Evolutionary conservation across 768 basidiomycete species (phyloP).

Genomic region (Amanita pallidorosea): DNA sequence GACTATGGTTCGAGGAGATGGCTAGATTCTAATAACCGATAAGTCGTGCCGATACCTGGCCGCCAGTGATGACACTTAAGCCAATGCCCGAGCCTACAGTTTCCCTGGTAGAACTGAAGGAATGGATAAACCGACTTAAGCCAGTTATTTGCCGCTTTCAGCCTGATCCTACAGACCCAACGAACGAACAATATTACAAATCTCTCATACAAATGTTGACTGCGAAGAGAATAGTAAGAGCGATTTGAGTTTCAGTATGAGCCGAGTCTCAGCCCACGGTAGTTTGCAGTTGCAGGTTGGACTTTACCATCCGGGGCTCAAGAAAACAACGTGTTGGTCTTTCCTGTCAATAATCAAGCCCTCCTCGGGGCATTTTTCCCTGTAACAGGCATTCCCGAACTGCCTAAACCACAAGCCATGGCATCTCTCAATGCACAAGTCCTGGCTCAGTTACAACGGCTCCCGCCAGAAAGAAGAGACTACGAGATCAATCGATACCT

Average conservation of each 20-base stretch:
- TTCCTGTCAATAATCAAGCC: conserved; percentile 20
- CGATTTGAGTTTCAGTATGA: neutral
- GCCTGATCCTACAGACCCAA: conserved; percentile 14
- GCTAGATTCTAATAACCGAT: neutral
- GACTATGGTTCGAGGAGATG: conserved; percentile 9
- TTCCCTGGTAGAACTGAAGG: conserved; percentile 25
- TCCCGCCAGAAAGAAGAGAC: conserved; percentile 17
- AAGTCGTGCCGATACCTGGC: conserved; percentile 49
- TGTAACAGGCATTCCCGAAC: conserved; percentile 38
- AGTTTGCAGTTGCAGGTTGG: conserved; percentile 50
- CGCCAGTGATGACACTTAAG: conserved; percentile 27
- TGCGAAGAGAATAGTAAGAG: conserved; percentile 34
- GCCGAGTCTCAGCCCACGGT: neutral
- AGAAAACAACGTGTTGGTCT: conserved; percentile 38
- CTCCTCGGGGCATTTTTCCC: conserved; percentile 44
- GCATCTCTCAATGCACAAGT: conserved; percentile 7
- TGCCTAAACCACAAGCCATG: conserved; percentile 22
- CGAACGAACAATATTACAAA: conserved; percentile 33
- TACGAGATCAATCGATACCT: conserved; percentile 6
- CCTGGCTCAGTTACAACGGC: conserved; percentile 12
- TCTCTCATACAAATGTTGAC: conserved; percentile 30
- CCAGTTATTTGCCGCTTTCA: conserved; percentile 31
- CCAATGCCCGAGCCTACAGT: conserved; percentile 31
- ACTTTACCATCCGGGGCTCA: conserved; percentile 26
- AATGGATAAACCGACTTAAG: conserved; percentile 36